A percentile compares a stretch with the other conserved stretches of the same genome.
Conservation (phyloP, 352 stramenopile genomes). For the Albugo laibachii region DNA sequence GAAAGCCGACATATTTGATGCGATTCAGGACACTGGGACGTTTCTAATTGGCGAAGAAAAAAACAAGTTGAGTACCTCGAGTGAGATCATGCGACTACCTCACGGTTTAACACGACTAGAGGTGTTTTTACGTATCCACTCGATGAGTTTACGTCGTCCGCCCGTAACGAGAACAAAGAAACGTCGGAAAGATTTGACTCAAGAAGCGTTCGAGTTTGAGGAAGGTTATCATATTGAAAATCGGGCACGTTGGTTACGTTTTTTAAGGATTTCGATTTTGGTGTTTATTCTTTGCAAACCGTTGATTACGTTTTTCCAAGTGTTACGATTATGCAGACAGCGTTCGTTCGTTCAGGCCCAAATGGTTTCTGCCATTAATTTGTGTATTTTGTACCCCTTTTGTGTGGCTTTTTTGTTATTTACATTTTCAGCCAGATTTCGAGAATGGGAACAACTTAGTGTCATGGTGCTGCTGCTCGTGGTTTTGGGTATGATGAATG, state of each 20-base stretch:
- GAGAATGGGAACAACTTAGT: constrained; percentile 33
- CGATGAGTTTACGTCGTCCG: background rate
- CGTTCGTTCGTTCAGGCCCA: constrained; percentile 30
- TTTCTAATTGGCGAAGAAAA: constrained; percentile 12
- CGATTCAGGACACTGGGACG: constrained; percentile 40
- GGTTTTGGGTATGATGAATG: constrained; percentile 33
- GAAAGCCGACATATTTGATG: constrained; percentile 58
- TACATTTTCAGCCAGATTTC: constrained; percentile 42
- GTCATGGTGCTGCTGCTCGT: constrained; percentile 31
- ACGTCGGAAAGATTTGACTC: constrained; percentile 12
- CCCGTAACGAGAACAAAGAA: constrained; percentile 1
- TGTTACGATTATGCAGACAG: constrained; percentile 16
- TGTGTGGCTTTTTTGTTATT: constrained; percentile 33
- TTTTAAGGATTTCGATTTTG: constrained; percentile 41
- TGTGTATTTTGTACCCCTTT: constrained; percentile 56
- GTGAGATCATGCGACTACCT: constrained; percentile 58
- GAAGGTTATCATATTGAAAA: constrained; percentile 56
- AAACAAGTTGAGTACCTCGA: constrained; percentile 10
- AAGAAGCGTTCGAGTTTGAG: constrained; percentile 44
- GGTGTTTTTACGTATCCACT: constrained; percentile 37
- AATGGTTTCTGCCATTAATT: constrained; percentile 62
- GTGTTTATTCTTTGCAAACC: constrained; percentile 48
- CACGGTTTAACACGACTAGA: constrained; percentile 45
- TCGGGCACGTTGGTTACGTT: constrained; percentile 35
- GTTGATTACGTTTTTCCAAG: constrained; percentile 62